Evolutionary conservation across 352 stramenopile species (phyloP).

Genomic region (Pythium sp.): DNA sequence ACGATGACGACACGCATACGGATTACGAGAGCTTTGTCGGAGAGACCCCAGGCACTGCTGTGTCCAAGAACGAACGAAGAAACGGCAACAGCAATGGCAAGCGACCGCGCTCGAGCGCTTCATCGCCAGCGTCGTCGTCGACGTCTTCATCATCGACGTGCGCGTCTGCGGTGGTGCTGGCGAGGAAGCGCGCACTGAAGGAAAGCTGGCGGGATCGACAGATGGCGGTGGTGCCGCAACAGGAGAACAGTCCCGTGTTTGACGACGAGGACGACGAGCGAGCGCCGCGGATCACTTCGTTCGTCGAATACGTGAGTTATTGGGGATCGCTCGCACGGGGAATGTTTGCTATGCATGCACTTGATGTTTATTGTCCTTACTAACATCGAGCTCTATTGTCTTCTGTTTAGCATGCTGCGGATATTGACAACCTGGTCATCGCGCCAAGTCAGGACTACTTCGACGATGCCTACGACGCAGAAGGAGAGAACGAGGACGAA

Average conservation of each 20-base stretch:
- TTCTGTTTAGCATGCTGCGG: conserved; percentile 15
- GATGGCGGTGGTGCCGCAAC: background rate
- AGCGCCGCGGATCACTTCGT: conserved; percentile 13
- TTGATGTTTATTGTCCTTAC: background rate
- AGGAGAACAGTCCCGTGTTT: background rate
- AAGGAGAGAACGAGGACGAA: background rate
- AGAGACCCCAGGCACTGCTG: conserved; percentile 8
- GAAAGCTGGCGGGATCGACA: conserved; percentile 1
- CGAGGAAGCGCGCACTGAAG: conserved; percentile 16
- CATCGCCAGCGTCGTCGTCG: conserved; percentile 13
- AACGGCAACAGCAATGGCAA: background rate
- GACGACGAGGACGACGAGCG: conserved; percentile 9
- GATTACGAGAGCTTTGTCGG: background rate
- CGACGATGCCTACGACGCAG: conserved; percentile 9
- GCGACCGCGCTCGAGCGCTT: conserved; percentile 2
- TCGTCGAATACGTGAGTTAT: conserved; percentile 21
- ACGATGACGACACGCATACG: background rate
- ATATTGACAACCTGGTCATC: conserved; percentile 18
- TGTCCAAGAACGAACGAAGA: background rate
- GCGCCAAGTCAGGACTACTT: conserved; percentile 23
- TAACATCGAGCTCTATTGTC: background rate
- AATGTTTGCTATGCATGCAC: background rate
- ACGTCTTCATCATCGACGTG: conserved; percentile 13
- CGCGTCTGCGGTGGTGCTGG: conserved; percentile 12
- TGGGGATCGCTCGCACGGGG: background rate